Evolutionary conservation across 768 basidiomycete genomes (phyloP).

Genomic region (Suillus americanus): DNA sequence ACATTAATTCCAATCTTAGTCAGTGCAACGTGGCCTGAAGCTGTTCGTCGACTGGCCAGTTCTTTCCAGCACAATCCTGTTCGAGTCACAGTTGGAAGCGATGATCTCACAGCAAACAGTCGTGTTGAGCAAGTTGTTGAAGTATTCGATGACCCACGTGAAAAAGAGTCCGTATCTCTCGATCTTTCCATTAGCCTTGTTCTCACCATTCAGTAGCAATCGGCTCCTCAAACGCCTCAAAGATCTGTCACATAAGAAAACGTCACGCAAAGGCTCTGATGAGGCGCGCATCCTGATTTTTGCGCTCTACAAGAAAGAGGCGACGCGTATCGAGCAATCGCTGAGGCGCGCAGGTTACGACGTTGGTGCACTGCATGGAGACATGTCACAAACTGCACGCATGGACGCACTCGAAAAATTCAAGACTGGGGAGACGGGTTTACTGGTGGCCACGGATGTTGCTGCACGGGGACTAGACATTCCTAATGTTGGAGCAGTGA

Average conservation of each 20-base stretch:
- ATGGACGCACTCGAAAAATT: constrained; percentile 87
- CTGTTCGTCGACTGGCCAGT: constrained; percentile 83
- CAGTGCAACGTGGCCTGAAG: constrained; percentile 98
- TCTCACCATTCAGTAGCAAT: constrained; percentile 38
- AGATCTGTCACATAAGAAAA: constrained; percentile 59
- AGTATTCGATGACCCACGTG: constrained; percentile 81
- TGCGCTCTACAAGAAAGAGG: constrained; percentile 97
- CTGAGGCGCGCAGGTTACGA: constrained; percentile 73
- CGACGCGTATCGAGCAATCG: constrained; percentile 82
- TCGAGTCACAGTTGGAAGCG: constrained; percentile 91
- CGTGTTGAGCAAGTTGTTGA: constrained; percentile 92
- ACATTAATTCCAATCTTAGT: constrained; percentile 44
- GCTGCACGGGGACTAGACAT: constrained; percentile 97
- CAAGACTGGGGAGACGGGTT: constrained; percentile 72
- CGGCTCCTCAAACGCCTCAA: constrained; percentile 60
- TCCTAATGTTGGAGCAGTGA: constrained; percentile 89
- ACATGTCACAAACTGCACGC: constrained; percentile 82
- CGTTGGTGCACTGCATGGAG: constrained; percentile 86
- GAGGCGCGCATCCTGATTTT: constrained; percentile 86
- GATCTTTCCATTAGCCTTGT: neutral
- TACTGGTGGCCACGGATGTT: constrained; percentile 96
- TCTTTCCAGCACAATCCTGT: constrained; percentile 86
- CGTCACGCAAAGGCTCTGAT: constrained; percentile 41
- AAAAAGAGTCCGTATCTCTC: constrained; percentile 72
- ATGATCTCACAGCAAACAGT: constrained; percentile 92